These are phyloP conservation scores for Fusarium irregulare DNA, from an alignment of 2,329 filamentous ascomycete species.

Conservation along the genomic window DNA sequence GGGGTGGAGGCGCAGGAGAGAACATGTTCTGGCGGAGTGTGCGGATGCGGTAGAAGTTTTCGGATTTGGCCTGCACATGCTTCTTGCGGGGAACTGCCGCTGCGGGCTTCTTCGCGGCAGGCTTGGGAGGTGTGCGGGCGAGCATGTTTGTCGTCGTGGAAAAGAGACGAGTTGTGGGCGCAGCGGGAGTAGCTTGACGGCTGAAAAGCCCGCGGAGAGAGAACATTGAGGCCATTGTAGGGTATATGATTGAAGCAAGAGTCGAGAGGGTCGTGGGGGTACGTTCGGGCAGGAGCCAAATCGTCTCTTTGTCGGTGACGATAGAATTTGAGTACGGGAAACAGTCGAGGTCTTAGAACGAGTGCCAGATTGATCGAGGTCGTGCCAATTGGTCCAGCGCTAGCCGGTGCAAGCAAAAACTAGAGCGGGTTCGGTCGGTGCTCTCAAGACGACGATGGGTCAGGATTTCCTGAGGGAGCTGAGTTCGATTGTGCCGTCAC, in stretches of 20 bases:
- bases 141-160: constrained; percentile 49
- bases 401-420: background rate
- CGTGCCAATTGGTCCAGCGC: background rate
- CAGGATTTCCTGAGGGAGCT: too few relatives aligned
- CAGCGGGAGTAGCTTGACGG: constrained; percentile 30
- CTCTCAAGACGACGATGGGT: background rate
- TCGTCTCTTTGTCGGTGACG: background rate
- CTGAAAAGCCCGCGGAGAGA: constrained; percentile 49
- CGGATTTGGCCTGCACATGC: constrained; percentile 49
- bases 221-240: constrained; percentile 46
- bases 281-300: background rate
- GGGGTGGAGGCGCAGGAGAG: constrained; percentile 69
- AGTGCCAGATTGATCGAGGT: background rate
- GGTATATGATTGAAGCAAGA: background rate
- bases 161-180: constrained; percentile 44
- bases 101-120: constrained; percentile 39
- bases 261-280: background rate
- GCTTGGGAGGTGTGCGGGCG: constrained; percentile 48
- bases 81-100: constrained; percentile 42
- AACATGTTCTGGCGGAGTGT: constrained; percentile 62
- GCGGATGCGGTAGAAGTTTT: constrained; percentile 57
- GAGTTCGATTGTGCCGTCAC: too few relatives aligned
- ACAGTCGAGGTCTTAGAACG: background rate
- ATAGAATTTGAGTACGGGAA: background rate
- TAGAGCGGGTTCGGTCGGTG: background rate